These are phyloP conservation scores for Cymbidium sinense DNA, from an alignment of 106 monocot species.

Conservation along the genomic window DNA sequence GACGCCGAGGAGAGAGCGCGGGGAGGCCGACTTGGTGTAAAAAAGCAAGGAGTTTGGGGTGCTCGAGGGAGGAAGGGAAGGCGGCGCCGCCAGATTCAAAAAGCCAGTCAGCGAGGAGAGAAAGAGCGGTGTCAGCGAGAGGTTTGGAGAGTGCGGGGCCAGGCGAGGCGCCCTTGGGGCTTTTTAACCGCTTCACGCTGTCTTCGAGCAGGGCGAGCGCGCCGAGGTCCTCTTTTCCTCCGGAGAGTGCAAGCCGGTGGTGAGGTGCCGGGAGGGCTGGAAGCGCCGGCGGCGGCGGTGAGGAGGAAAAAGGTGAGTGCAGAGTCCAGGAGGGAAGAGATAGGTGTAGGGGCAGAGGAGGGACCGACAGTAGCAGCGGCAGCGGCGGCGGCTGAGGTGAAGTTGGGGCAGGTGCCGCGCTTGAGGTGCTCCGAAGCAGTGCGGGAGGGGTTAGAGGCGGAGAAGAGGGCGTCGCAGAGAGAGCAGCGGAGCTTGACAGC, in stretches of 20 bases:
- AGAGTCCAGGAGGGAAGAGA: slow-evolving; percentile 11
- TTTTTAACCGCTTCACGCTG: slow-evolving; percentile 47
- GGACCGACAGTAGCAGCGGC: background rate
- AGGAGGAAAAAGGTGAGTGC: background rate
- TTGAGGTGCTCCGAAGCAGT: slow-evolving; percentile 66
- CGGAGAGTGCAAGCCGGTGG: slow-evolving; percentile 30
- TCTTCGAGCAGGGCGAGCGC: slow-evolving; percentile 54
- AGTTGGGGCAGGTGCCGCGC: slow-evolving; percentile 54
- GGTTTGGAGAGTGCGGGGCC: slow-evolving; percentile 27
- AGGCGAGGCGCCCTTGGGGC: slow-evolving; percentile 29
- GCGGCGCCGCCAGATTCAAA: slow-evolving; percentile 52
- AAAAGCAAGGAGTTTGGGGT: slow-evolving; percentile 66
- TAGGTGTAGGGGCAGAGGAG: slow-evolving; percentile 7
- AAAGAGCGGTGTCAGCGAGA: slow-evolving; percentile 32
- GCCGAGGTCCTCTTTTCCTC: slow-evolving; percentile 56
- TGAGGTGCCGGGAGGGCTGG: slow-evolving; percentile 8
- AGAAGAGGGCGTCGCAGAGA: slow-evolving; percentile 56
- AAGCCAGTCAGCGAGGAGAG: slow-evolving; percentile 68
- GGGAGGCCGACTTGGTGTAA: slow-evolving; percentile 70
- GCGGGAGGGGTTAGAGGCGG: slow-evolving; percentile 67
- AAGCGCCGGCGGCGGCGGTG: slow-evolving; percentile 7
- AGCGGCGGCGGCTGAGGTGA: slow-evolving; percentile 16
- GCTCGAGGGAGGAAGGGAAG: slow-evolving; percentile 54
- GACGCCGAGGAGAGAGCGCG: slow-evolving; percentile 31
- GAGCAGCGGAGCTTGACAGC: slow-evolving; percentile 65